Base-by-base conservation (phyloP, 2,329 filamentous ascomycete species). In the Incumbomyces lentus region DNA sequence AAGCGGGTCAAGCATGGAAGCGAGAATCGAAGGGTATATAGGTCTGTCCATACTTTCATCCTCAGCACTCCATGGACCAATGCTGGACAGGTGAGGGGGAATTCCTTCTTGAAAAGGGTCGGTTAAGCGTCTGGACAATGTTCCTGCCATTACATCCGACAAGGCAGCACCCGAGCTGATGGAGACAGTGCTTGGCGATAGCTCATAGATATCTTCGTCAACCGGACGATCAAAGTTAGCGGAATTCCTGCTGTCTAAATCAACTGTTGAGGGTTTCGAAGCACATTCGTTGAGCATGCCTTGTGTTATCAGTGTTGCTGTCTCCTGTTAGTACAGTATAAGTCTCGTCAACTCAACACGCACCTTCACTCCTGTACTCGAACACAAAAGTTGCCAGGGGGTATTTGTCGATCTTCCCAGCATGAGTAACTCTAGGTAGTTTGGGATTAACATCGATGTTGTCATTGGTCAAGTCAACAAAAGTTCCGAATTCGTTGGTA, bases 381-480 rank as follows among this genome's bases (percentile, higher is more conserved):
- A 40, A 46, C 7, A 40, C 37, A 31, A 46, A 46, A 16, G 44
- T 46, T 13, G 44, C 44, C 22, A 46, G 39, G 13, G 44, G 44
- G 30, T 36, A 31, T 16, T 31, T 2, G 29, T 45, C 42, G n/a
- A 45, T 35, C 34, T 38, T 45, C 19, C 18, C 38, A 11, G 42
- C 33, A 16, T 45, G 33, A 8, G 19, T 29, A 6, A 45, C 42
- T 22, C 42, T 45, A 8, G 42, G 33, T 19, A 7, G 7, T 31
- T 37, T 38, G 10, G 34, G 10, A 17, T 35, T 35, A 17, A 45
- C 13, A n/a, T 14, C 19, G 10, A 18, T 31, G 31, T 26, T 16
- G 14, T 19, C 17, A 11, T 37, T 29, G 4, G 18, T 7, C 33
- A 37, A 16, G 6, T 17, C 42, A 29, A 36, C 18, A 12, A 26